These are phyloP conservation scores for Starmerella vaccinii DNA, from an alignment of 805 yeast species.

Conservation along the genomic window DNA sequence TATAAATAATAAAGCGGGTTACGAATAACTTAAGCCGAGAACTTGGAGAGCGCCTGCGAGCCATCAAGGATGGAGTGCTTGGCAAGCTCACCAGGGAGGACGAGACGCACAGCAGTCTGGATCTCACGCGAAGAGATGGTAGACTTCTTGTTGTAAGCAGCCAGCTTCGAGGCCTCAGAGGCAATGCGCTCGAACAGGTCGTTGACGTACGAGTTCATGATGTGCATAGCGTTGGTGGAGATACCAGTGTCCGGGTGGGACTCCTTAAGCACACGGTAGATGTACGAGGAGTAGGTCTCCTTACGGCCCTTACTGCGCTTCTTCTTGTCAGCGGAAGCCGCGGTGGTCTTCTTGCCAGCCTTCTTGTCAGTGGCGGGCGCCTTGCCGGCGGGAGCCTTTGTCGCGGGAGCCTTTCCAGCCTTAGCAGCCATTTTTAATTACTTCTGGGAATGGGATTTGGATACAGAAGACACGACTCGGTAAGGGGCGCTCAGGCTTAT, in stretches of 20 bases:
- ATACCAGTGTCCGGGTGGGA: constrained; percentile 99
- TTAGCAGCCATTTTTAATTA: constrained; percentile 34
- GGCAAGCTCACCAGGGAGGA: constrained; percentile 97
- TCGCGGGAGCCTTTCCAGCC: constrained; percentile 55
- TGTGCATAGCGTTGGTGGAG: constrained; percentile 96
- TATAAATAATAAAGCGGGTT: constrained; percentile 20
- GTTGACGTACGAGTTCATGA: constrained; percentile 96
- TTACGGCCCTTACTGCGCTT: constrained; percentile 93
- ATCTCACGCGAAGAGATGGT: constrained; percentile 97
- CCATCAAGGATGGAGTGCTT: constrained; percentile 98
- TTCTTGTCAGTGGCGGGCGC: constrained; percentile 89
- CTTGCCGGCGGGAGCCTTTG: constrained; percentile 70
- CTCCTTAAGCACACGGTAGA: constrained; percentile 96
- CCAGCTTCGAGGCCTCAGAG: constrained; percentile 93
- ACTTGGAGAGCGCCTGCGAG: constrained; percentile 95
- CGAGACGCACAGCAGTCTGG: constrained; percentile 96
- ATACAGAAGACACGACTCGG: not conserved
- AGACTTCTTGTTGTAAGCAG: constrained; percentile 97
- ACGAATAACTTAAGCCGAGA: constrained; percentile 49
- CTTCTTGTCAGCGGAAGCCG: constrained; percentile 68
- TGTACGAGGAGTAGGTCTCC: constrained; percentile 96
- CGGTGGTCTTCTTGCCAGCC: constrained; percentile 85
- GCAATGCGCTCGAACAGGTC: constrained; percentile 98
- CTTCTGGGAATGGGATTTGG: not conserved
- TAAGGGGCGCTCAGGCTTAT: constrained; percentile 8